Base-by-base conservation (phyloP, 2,329 filamentous ascomycete species). In the Aureobasidium melanogenum region DNA sequence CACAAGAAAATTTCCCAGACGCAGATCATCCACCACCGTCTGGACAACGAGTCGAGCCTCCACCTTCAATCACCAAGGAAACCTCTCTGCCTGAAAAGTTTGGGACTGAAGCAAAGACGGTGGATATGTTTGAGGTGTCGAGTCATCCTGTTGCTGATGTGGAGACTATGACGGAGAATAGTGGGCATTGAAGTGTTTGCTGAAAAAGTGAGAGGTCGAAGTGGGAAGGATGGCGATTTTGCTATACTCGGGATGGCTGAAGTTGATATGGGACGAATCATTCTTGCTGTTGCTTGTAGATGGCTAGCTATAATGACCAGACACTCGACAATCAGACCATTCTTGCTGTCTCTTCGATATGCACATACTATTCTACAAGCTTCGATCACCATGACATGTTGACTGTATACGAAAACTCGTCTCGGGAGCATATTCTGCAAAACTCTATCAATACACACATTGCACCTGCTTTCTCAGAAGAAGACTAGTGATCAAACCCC, bases 71-170 rank as follows among this genome's bases (percentile, higher is more conserved):
- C 1, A 8, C 12, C 0, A 50, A 41, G 14, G 56, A 59, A n/a
- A 59, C 44, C 46, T 67, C 68, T 24, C 43, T 69, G 19, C 67
- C 68, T 3, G 62, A 66, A 26, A 67, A 69, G 59, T 41, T 70
- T 24, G 55, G 64, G 2, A 63, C 66, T 38, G 67, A 64, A 5
- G 63, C 64, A 1, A 71, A 69, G 44, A 75, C 71, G 50, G 51
- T 76, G n/a, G 72, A 74, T 3, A 77, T 79, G 74, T 77, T 78
- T 64, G 61, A 68, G 6, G 55, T 77, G n/a, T 73, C 76, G 2
- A 69, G 71, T 55, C 72, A 77, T 39, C 73, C 76, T 2, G 67
- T 77, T 5, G 66, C 67, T 19, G 76, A 79, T 66, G 66, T 74
- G 4, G 74, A 76, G 26, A 39, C 41, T 2, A 39, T 39, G 57